Base-by-base conservation (phyloP, 768 basidiomycete genomes). In the Mycena rebaudengoi region DNA sequence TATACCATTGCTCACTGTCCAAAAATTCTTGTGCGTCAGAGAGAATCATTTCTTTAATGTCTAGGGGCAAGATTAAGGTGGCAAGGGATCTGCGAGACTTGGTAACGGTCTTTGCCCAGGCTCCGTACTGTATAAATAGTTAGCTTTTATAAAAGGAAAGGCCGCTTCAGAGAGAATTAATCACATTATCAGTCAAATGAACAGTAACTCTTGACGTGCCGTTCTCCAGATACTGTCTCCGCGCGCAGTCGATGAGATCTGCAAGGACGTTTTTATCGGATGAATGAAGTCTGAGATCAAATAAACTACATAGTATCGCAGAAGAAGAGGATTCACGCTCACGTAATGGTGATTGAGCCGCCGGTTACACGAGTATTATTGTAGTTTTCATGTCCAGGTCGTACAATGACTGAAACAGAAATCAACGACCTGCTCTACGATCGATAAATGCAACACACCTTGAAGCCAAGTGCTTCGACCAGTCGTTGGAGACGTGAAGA, bases 101-200 rank as follows among this genome's bases (percentile, higher is more conserved):
- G n/a, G n/a, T n/a, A n/a, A n/a, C n/a, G n/a, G n/a, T n/a, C n/a
- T n/a, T n/a, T n/a, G n/a, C n/a, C n/a, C n/a, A n/a, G n/a, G n/a
- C 21, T 21, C 11, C 43, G 43, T 8, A 13, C 43, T 12, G 21
- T 12, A 13, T 8, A 21, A 12, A 44, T 8, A 32, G 26, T 45
- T 43, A 46, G 43, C 29, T 23, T 23, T 21, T 25, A 39, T 26
- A 20, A 25, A 43, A 26, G n/a, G n/a, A n/a, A n/a, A n/a, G n/a
- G n/a, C n/a, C n/a, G n/a, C n/a, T 16, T 40, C 8, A 18, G 25
- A 18, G 16, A 40, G 39, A 39, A 25, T 10, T 5, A 57, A 30
- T 21, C 21, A 59, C 61, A 25, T 67, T 67, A 32, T 67, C 65
- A 5, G 65, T 57, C 2, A 67, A 57, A 32, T 67, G 55, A n/a